These are phyloP conservation scores for Holtermanniella nyarrowii DNA, from an alignment of 768 basidiomycete species.

Conservation along the genomic window DNA sequence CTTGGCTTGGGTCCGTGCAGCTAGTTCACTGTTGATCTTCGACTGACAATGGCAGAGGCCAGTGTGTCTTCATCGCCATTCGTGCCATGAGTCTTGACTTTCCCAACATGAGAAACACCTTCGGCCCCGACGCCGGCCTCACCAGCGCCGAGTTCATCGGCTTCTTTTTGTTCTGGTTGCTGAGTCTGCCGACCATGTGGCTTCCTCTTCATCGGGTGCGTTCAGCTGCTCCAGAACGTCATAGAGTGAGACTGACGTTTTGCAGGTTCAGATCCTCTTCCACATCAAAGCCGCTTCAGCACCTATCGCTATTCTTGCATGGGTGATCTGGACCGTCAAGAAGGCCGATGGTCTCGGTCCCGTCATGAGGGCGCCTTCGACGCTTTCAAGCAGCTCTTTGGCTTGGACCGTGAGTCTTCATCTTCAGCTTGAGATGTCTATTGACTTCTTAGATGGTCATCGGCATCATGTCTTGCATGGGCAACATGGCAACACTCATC, in stretches of 20 bases:
- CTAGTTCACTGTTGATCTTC: background rate
- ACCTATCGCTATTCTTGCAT: constrained; percentile 33
- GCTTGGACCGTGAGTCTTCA: constrained; percentile 64
- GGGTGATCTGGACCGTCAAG: constrained; percentile 58
- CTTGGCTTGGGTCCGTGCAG: constrained; percentile 58
- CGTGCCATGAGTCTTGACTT: constrained; percentile 63
- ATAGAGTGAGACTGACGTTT: constrained; percentile 25
- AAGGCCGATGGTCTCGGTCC: constrained; percentile 70
- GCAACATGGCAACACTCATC: constrained; percentile 66
- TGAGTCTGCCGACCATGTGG: constrained; percentile 69
- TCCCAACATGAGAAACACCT: constrained; percentile 47
- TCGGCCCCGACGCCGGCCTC: constrained; percentile 64
- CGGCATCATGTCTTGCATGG: constrained; percentile 54
- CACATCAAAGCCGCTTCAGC: constrained; percentile 60
- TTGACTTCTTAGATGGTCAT: constrained; percentile 21
- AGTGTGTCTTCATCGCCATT: constrained; percentile 64
- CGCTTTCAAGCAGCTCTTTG: constrained; percentile 56
- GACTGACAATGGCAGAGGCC: constrained; percentile 41
- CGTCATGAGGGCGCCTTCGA: constrained; percentile 57
- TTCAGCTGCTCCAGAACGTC: constrained; percentile 3
- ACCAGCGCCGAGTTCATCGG: constrained; percentile 61
- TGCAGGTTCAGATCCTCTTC: constrained; percentile 56
- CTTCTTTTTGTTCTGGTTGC: constrained; percentile 80
- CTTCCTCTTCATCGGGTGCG: constrained; percentile 63
- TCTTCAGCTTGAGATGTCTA: constrained; percentile 46